Evolutionary conservation across 208 protist genomes (phyloP), one percentile per base, ranked within the genome.

Genomic region (Leishmania tarentolae): DNA sequence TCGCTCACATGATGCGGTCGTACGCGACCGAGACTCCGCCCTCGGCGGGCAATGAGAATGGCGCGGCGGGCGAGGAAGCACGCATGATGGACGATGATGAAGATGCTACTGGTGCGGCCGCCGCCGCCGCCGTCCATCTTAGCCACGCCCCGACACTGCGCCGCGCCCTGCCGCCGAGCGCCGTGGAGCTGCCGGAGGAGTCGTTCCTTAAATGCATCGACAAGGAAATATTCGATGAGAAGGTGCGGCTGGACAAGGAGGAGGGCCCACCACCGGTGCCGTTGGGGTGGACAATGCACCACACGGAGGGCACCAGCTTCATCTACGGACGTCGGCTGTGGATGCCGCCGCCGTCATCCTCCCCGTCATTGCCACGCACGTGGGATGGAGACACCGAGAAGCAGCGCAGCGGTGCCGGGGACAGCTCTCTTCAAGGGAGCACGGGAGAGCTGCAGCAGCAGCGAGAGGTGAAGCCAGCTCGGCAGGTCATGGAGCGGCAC

Each of bases 161-260:
- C 17, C 80, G 68, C 24, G 77, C 88, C 4, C 81, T 91, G 15
- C 87, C 91, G 6, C 94, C 92, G 9, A 88, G 82, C 42, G 92
- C 86, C 11, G 71, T 88, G 8, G 88, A 92, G 31, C 83, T 94
- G 74, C 91, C 94, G 0, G 91, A 95, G 78, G 78, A 69, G 31
- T 85, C 83, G 66, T 91, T 97, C 65, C 80, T 97, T 13, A 93
- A 95, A 82, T 97, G 92, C 78, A 91, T 97, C 59, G 88, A 95
- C 50, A 97, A 97, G 76, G 94, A 97, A 78, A 95, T 96, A 17
- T 78, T 92, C 68, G 94, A 97, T 75, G 94, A 97, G 82, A 85
- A 90, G 80, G 84, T 93, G 31, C 89, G 92, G 3, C 82, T 96
- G 35, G 92, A 96, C 76, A 96, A 95, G 76, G 92, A 96, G 69